Conservation (phyloP, 1,139 yeast genomes). For the Saccharomyces hybrid region DNA sequence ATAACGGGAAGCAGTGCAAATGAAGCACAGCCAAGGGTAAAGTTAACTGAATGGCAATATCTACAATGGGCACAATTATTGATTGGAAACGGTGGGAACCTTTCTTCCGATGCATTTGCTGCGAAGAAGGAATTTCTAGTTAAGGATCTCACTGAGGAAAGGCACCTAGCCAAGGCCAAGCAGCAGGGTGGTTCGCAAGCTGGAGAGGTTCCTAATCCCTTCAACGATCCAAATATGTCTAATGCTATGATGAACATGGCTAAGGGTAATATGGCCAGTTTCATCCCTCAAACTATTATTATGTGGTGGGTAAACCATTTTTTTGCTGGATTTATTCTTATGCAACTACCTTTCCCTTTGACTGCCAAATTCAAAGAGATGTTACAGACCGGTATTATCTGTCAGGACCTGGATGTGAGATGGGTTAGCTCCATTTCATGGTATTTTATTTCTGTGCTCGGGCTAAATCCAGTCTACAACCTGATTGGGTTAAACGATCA, state of each 20-base stretch:
- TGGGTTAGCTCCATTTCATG: conserved; percentile 98
- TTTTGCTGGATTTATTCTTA: conserved; percentile 85
- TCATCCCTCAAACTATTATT: conserved; percentile 83
- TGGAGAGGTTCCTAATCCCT: conserved; percentile 49
- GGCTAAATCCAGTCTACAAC: conserved; percentile 74
- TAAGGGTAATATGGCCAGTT: conserved; percentile 73
- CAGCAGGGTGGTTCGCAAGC: conserved; percentile 28
- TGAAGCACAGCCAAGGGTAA: conserved; percentile 37
- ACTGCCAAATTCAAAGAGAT: conserved; percentile 85
- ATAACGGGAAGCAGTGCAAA: conserved; percentile 35
- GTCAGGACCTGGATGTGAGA: conserved; percentile 78
- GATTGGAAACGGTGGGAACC: conserved; percentile 46
- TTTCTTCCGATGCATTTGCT: conserved; percentile 32
- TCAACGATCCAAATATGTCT: conserved; percentile 61
- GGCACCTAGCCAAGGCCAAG: conserved; percentile 37
- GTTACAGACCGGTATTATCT: conserved; percentile 83
- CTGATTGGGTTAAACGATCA: conserved; percentile 53
- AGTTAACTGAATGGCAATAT: conserved; percentile 52
- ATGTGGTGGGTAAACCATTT: conserved; percentile 97
- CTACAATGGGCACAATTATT: conserved; percentile 51
- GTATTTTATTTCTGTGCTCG: conserved; percentile 87
- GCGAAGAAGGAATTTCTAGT: conserved; percentile 27
- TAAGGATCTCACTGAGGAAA: conserved; percentile 24
- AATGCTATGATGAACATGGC: conserved; percentile 78
- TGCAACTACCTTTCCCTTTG: conserved; percentile 74